These are phyloP conservation scores for Mallotus japonicus DNA, from an alignment of 441 rosid genomes.

Conservation along the genomic window DNA sequence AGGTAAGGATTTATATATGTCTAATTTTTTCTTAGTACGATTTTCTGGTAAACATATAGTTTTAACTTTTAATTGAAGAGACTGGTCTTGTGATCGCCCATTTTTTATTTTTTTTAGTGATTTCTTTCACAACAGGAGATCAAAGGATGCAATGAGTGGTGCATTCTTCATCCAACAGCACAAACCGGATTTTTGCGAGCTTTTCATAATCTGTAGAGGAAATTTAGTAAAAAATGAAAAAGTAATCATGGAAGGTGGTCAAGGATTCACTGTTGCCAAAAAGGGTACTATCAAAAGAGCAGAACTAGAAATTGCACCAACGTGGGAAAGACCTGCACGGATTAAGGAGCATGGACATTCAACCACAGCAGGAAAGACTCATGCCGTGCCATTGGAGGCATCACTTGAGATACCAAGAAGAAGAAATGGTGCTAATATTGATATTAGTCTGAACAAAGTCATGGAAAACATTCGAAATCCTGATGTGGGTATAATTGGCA, in stretches of 20 bases:
- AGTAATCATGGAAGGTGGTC: conserved; percentile 41
- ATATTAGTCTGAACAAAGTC: too few relatives aligned
- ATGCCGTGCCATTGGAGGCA: too few relatives aligned
- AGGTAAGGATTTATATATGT: conserved; percentile 33
- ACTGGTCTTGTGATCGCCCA: background rate
- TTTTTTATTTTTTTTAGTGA: background rate
- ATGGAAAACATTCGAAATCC: too few relatives aligned
- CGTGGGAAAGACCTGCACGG: too few relatives aligned
- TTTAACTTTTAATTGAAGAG: background rate
- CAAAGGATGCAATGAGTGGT: conserved; percentile 58
- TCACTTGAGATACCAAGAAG: too few relatives aligned
- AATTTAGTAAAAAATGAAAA: conserved; percentile 54
- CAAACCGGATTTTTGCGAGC: conserved; percentile 63
- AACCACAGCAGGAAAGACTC: too few relatives aligned
- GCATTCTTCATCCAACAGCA: conserved; percentile 50
- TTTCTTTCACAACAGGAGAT: conserved; percentile 45
- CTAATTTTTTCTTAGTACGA: background rate
- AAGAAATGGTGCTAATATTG: too few relatives aligned
- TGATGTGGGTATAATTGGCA: too few relatives aligned
- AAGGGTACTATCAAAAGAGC: conserved; percentile 36
- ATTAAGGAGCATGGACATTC: too few relatives aligned
- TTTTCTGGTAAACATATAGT: too few relatives aligned
- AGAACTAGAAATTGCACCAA: too few relatives aligned
- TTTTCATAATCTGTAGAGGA: conserved; percentile 66
- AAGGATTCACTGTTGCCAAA: conserved; percentile 36